Evolutionary conservation across 1,139 yeast genomes (phyloP).

Genomic region (Starmera stellimalicola): DNA sequence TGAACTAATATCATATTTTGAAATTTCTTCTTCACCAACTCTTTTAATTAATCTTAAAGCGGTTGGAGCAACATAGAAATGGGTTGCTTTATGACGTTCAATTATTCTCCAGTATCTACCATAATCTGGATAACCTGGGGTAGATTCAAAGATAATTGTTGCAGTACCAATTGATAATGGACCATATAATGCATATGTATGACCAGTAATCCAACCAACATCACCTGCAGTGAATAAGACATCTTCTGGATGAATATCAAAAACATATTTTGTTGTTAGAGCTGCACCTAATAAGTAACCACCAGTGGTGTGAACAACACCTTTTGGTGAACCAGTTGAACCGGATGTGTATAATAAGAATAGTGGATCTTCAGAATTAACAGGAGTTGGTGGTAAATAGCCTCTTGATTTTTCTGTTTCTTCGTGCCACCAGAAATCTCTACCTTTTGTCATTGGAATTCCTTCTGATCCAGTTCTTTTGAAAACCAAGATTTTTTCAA

Average conservation of each 20-base stretch:
- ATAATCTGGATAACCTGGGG: conserved; percentile 95
- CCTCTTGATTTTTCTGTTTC: conserved; percentile 74
- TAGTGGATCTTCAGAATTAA: conserved; percentile 83
- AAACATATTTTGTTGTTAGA: conserved; percentile 84
- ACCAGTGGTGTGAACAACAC: conserved; percentile 92
- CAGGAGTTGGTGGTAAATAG: conserved; percentile 81
- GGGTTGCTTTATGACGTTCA: conserved; percentile 88
- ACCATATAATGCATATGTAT: conserved; percentile 91
- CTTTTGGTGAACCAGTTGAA: conserved; percentile 97
- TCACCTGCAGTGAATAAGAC: conserved; percentile 95
- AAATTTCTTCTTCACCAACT: conserved; percentile 80
- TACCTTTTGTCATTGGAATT: conserved; percentile 64
- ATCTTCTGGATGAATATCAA: conserved; percentile 86
- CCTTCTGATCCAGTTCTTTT: conserved; percentile 71
- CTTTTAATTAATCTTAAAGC: conserved; percentile 92
- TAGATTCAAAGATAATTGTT: conserved; percentile 90
- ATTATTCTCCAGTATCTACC: conserved; percentile 97
- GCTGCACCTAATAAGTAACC: conserved; percentile 95
- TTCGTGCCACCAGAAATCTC: conserved; percentile 94
- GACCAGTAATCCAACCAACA: conserved; percentile 99
- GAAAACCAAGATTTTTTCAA: conserved; percentile 76
- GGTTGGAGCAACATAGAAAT: conserved; percentile 97
- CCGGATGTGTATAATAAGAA: conserved; percentile 92
- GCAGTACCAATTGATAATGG: conserved; percentile 87
- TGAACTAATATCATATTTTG: conserved; percentile 79